Percentiles rank a stretch among this genome's conserved stretches.
Evolutionary conservation across 2,329 filamentous ascomycete species (phyloP).

Genomic region (Monosporascus ibericus): DNA sequence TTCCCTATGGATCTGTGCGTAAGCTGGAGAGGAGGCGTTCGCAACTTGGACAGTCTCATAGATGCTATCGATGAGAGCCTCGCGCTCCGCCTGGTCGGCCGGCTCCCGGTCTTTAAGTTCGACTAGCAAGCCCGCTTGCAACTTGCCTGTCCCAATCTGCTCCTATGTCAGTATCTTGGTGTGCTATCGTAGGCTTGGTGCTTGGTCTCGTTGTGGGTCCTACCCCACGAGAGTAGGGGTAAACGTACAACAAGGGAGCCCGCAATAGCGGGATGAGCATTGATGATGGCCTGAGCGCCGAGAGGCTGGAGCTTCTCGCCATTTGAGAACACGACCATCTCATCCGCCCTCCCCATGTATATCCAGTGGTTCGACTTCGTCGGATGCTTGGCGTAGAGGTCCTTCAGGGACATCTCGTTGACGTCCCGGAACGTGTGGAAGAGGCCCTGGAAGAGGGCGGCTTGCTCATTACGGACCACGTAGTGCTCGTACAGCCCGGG

Average conservation of each 20-base stretch:
- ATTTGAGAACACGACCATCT: slow-evolving; percentile 25
- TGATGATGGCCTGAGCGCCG: slow-evolving; percentile 22
- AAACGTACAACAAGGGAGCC: slow-evolving; percentile 17
- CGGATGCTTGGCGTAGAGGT: slow-evolving; percentile 22
- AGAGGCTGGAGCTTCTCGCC: slow-evolving; percentile 26
- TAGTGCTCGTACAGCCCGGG: slow-evolving; percentile 26
- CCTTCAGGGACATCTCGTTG: slow-evolving; percentile 22
- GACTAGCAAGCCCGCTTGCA: slow-evolving; percentile 21
- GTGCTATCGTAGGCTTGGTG: neutral
- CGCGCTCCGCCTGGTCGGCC: neutral
- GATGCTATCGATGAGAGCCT: slow-evolving; percentile 32
- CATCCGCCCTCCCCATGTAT: slow-evolving; percentile 24
- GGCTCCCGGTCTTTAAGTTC: slow-evolving; percentile 17
- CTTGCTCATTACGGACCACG: slow-evolving; percentile 25
- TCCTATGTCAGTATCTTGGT: neutral
- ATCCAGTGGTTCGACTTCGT: slow-evolving; percentile 23
- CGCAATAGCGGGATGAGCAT: slow-evolving; percentile 14
- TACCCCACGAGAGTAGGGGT: neutral
- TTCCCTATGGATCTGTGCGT: slow-evolving; percentile 35
- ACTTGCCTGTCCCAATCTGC: slow-evolving; percentile 18
- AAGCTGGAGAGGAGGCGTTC: slow-evolving; percentile 32
- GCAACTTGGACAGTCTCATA: slow-evolving; percentile 38
- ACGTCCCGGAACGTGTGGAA: slow-evolving; percentile 25
- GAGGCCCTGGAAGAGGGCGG: slow-evolving; percentile 24
- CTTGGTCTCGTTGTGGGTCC: neutral